Conservation (phyloP, 176 grass and related monocot genomes). For the Triticum monococcum region DNA sequence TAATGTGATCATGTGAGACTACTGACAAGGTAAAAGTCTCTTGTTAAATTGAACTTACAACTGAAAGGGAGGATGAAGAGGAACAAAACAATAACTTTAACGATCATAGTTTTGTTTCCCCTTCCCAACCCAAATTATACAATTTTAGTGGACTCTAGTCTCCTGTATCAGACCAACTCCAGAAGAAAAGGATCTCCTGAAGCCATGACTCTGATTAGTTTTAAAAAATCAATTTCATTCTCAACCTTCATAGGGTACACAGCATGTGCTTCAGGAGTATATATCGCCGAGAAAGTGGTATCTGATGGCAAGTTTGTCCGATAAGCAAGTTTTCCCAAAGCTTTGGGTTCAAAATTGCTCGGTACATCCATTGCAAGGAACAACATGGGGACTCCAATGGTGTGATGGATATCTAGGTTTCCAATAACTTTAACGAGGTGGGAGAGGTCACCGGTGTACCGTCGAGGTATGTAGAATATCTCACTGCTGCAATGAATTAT, state of each 20-base stretch:
- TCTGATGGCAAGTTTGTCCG: conserved; percentile 56
- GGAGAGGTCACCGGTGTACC: conserved; percentile 48
- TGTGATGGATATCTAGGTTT: conserved; percentile 76
- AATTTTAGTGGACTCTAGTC: not conserved
- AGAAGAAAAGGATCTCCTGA: conserved; percentile 75
- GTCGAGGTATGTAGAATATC: conserved; percentile 75
- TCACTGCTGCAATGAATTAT: conserved; percentile 72
- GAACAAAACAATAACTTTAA: conserved; percentile 23
- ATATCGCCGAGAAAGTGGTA: conserved; percentile 61
- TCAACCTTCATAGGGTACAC: conserved; percentile 81
- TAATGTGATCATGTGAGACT: not conserved
- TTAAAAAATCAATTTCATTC: conserved; percentile 83
- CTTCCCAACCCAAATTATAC: not conserved
- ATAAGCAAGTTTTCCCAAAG: conserved; percentile 61
- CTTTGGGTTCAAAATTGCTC: conserved; percentile 82
- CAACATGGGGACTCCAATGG: conserved; percentile 72
- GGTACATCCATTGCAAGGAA: conserved; percentile 78
- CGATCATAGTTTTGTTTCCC: conserved; percentile 23
- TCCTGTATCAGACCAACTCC: conserved; percentile 62
- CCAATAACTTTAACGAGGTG: conserved; percentile 67
- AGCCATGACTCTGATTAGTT: conserved; percentile 75
- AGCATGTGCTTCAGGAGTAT: conserved; percentile 64
- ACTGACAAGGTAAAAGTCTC: not conserved
- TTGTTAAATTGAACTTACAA: conserved; percentile 37
- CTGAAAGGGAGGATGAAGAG: conserved; percentile 13